Evolutionary conservation across 495 filamentous ascomycete genomes (phyloP).

Genomic region (Achaetomiella virescens): DNA sequence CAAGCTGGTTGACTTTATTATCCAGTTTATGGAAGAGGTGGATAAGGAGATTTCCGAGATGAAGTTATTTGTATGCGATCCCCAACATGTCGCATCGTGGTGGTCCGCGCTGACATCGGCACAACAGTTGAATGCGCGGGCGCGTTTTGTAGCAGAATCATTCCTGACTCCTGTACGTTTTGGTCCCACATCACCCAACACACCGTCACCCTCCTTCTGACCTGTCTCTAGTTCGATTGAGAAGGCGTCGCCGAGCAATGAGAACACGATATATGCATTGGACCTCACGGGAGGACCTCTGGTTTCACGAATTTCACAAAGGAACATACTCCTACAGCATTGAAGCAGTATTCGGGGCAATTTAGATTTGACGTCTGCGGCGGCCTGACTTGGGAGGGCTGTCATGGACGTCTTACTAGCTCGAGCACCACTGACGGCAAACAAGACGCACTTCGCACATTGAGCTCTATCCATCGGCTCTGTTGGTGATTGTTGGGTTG

Average conservation of each 20-base stretch:
- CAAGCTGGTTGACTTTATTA: slow-evolving; percentile 97
- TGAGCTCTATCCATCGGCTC: too few species aligned
- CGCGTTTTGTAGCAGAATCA: slow-evolving; percentile 95
- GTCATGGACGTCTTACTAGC: too few species aligned
- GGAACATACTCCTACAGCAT: not conserved
- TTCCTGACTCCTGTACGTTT: slow-evolving; percentile 88
- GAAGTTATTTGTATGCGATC: slow-evolving; percentile 88
- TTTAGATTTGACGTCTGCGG: not conserved
- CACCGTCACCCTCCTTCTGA: not conserved
- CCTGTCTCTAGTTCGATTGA: slow-evolving; percentile 7
- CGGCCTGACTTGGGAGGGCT: not conserved
- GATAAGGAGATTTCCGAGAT: slow-evolving; percentile 99
- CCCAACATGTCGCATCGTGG: not conserved
- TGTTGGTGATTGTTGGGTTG: too few species aligned
- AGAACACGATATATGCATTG: not conserved
- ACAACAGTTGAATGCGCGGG: slow-evolving; percentile 82
- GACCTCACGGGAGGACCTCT: not conserved
- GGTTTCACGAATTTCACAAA: not conserved
- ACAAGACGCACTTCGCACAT: too few species aligned
- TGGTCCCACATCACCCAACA: not conserved
- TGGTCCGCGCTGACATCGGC: not conserved
- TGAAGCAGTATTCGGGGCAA: not conserved
- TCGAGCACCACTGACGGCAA: too few species aligned
- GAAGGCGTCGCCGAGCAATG: not conserved
- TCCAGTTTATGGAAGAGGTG: slow-evolving; percentile 98